Percentiles rank a stretch among this genome's conserved stretches.
These are phyloP conservation scores for Silene noctiflora DNA, from an alignment of 179 eudicot genomes.

Conservation along the genomic window DNA sequence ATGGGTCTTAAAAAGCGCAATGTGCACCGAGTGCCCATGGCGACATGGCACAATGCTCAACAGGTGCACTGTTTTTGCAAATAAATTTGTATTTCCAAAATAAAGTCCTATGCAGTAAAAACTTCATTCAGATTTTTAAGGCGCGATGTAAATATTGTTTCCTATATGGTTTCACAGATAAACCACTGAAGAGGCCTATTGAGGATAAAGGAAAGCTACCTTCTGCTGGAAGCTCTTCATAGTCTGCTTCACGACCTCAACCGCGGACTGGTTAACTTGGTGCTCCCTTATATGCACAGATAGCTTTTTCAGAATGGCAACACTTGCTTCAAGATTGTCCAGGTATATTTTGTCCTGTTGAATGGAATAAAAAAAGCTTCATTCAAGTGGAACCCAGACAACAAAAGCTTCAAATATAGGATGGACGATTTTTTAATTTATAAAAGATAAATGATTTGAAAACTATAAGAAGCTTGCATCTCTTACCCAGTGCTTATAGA, in stretches of 20 bases:
- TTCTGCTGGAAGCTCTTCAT: conserved; percentile 64
- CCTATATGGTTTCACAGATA: neutral
- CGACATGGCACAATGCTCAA: no score
- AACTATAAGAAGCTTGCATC: conserved; percentile 11
- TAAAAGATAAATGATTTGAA: no score
- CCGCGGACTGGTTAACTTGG: conserved; percentile 52
- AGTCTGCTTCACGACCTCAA: conserved; percentile 50
- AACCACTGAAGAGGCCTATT: neutral
- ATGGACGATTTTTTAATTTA: neutral
- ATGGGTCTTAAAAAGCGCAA: neutral
- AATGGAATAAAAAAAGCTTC: conserved; percentile 15
- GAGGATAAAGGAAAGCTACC: conserved; percentile 38
- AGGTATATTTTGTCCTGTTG: conserved; percentile 63
- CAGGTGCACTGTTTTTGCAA: no score
- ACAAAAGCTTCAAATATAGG: neutral
- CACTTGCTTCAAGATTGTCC: conserved; percentile 65
- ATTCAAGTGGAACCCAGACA: neutral
- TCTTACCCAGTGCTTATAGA: conserved; percentile 60
- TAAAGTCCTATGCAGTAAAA: no score
- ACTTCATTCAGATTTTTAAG: no score
- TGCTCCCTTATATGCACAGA: conserved; percentile 56
- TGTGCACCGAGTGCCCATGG: no score
- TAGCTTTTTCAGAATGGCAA: conserved; percentile 61
- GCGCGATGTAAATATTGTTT: no score
- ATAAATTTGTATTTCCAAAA: no score